phyloP scores from a whole-genome alignment of 169 alveolate genomes.

The Eimeria maxima region DNA sequence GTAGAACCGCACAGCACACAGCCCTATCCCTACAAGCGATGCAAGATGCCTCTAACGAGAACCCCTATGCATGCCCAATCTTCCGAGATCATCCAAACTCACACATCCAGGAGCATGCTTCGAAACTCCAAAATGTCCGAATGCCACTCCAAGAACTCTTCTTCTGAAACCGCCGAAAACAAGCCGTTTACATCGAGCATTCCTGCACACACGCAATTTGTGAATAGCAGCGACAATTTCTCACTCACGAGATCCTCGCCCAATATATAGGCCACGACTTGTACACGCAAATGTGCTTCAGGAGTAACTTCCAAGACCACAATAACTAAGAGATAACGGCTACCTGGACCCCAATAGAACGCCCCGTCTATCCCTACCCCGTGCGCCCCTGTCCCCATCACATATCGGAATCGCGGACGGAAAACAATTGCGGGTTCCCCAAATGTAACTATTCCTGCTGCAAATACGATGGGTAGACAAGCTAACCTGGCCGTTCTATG shows the following conservation, averaged over 20 bases:
- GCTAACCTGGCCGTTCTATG: conserved; percentile 81
- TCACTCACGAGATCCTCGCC: neutral
- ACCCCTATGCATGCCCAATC: neutral
- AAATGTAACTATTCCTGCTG: neutral
- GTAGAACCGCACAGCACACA: neutral
- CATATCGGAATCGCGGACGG: neutral
- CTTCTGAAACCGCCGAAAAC: conserved; percentile 70
- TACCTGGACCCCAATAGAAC: neutral
- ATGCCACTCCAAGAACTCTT: conserved; percentile 75
- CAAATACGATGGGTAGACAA: neutral
- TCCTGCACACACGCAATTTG: conserved; percentile 57
- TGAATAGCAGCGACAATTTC: neutral
- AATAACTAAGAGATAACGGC: neutral
- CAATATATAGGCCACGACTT: neutral
- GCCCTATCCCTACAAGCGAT: neutral
- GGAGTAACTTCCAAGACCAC: neutral
- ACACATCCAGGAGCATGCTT: conserved; percentile 79
- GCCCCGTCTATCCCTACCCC: neutral
- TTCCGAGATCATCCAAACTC: neutral
- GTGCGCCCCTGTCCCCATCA: neutral
- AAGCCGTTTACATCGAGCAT: conserved; percentile 74
- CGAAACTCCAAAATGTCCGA: conserved; percentile 81
- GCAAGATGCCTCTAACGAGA: neutral
- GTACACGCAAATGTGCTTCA: neutral
- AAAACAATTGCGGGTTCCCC: neutral